Conservation (phyloP, 2,329 filamentous ascomycete species). For the Coniochaeta sp. region DNA sequence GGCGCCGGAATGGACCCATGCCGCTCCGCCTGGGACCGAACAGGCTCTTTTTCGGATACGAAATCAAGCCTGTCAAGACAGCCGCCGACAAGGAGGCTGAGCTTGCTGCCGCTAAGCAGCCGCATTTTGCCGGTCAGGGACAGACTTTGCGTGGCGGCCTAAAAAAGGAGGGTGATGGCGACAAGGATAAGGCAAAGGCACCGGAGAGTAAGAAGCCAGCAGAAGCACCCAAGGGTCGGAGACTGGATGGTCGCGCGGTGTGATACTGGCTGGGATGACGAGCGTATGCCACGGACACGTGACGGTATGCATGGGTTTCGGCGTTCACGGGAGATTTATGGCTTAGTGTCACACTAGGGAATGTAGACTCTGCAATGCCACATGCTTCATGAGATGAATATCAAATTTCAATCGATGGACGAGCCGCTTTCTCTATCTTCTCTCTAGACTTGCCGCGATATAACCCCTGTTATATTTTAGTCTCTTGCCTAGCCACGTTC, state of each 20-base stretch:
- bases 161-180: conserved; percentile 48
- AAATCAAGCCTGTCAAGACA: conserved; percentile 80
- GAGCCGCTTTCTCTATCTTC: no score
- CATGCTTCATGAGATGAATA: neutral
- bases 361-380: neutral
- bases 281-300: neutral
- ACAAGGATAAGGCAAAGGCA: conserved; percentile 32
- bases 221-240: conserved; percentile 23
- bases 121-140: conserved; percentile 77
- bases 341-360: neutral
- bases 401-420: neutral
- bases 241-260: conserved; percentile 32
- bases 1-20: conserved; percentile 68
- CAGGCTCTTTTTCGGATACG: conserved; percentile 95
- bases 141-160: conserved; percentile 65
- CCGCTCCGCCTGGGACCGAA: conserved; percentile 78
- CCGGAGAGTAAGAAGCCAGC: conserved; percentile 37
- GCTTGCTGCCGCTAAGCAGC: conserved; percentile 55
- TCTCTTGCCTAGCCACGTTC: no score
- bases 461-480: no score
- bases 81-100: conserved; percentile 63
- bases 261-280: neutral
- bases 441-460: no score
- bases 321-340: neutral
- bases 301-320: neutral